Evolutionary conservation across 257 asterid species (phyloP), one percentile per base, ranked within the genome.

Genomic region (Parsonsia alboflavescens): DNA sequence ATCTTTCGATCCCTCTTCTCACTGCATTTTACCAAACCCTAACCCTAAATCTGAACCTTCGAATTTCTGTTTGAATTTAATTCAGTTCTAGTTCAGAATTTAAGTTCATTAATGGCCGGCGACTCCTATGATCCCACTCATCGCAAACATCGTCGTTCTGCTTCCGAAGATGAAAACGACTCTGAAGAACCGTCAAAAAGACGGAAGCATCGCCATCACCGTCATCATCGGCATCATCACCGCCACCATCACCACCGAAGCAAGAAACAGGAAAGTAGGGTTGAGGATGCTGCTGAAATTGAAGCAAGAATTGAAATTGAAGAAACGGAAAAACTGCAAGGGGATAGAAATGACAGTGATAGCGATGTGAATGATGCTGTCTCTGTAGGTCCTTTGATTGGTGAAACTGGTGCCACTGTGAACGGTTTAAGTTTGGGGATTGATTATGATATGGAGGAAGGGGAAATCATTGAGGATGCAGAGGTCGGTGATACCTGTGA

Each of bases 381-480:
- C 42, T 75, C 49, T 26, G n/a, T 63, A 76, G 56, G 62, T 65
- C 56, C 15, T 15, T 45, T 45, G 13, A 70, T 62, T 62, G 88
- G 82, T 46, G 82, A 59, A 24, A 81, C 73, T 39, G 70, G 70
- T 52, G 49, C 76, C 76, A 88, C 79, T 63, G 64, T 71, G 72
- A 75, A 44, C 30, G 88, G 82, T 39, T 69, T 83, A 70, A 83
- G 78, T 24, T 76, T 84, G 16, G 90, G 87, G 76, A 83, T 88
- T 45, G 89, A 89, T 91, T 94, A 90, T 76, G 97, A 94, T 72
- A 89, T 92, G 96, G 98, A 94, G 85, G 98, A 94, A 88, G 98
- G 98, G 17, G 98, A 94, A 84, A 94, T 94, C 78, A 73, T 94
- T 77, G 98, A 91, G 78, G 96, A 89, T 52, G 91, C 77, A 72